These are phyloP conservation scores for Lodderomyces orthopsilosis DNA, from an alignment of 1,139 yeast species.

Conservation along the genomic window DNA sequence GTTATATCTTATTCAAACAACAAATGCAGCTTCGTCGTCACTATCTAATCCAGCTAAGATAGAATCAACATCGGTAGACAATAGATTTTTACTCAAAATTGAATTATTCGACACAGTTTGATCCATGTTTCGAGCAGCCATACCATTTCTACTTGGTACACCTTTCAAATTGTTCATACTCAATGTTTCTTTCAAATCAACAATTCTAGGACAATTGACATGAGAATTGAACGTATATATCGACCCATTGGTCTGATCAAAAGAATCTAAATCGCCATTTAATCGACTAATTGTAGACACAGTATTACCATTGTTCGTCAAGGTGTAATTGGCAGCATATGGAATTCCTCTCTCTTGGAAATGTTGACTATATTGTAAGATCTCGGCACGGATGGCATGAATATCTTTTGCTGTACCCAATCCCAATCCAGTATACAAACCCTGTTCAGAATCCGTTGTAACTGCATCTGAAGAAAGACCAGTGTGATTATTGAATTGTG, in stretches of 20 bases:
- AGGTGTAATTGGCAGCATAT: slow-evolving; percentile 9
- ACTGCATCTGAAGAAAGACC: slow-evolving; percentile 14
- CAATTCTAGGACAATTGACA: slow-evolving; percentile 36
- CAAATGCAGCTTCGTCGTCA: slow-evolving; percentile 35
- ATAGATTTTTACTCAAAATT: slow-evolving; percentile 33
- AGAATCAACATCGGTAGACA: slow-evolving; percentile 32
- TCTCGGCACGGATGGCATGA: slow-evolving; percentile 41
- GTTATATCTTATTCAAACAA: slow-evolving; percentile 20
- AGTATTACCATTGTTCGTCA: slow-evolving; percentile 6
- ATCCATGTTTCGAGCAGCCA: slow-evolving; percentile 6
- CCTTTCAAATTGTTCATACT: slow-evolving; percentile 9
- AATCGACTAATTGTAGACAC: slow-evolving; percentile 8
- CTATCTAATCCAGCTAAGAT: slow-evolving; percentile 37
- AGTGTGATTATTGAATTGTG: slow-evolving; percentile 8
- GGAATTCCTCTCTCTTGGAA: slow-evolving; percentile 14
- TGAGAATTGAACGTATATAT: slow-evolving; percentile 17
- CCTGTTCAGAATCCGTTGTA: slow-evolving; percentile 13
- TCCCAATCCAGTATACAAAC: slow-evolving; percentile 25
- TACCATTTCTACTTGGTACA: background rate
- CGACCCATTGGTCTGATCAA: slow-evolving; percentile 18
- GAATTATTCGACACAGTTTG: slow-evolving; percentile 22
- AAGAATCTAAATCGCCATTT: slow-evolving; percentile 5
- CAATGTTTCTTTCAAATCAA: slow-evolving; percentile 46
- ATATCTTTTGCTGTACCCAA: slow-evolving; percentile 44
- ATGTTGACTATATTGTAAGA: slow-evolving; percentile 16